Evolutionary conservation across 2,329 filamentous ascomycete genomes (phyloP), one percentile per base, ranked within the genome.

Genomic region (Macrophomina phaseolina): DNA sequence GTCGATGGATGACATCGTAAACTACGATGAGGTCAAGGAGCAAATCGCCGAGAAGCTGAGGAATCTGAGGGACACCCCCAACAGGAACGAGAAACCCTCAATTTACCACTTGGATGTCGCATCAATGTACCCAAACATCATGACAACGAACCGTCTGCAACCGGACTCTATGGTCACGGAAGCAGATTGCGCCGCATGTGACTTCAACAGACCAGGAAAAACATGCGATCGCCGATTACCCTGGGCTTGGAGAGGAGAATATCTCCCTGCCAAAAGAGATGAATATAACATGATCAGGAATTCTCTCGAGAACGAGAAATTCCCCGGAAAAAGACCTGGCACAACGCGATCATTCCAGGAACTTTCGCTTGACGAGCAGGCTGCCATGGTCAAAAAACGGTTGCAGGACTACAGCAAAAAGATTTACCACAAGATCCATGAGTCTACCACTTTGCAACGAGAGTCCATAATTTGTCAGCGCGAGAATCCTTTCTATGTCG

Each of bases 101-200:
- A 99, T 99, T 70, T 99, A 99, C 80, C 95, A 99, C 84, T 84
- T 99, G 81, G 95, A 99, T 76, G 96, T 99, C 67, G 95, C 95
- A 18, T 97, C 95, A 68, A 99, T 99, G 95, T 99, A 99, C 77
- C 95, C 95, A 9, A 99, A 99, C 79, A 99, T 99, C 78, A 99
- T 99, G 96, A 99, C 96, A 1, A 99, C 95, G 1, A 99, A 99
- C 78, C 91, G 95, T 77, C 81, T 99, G 55, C 95, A 99, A 73
- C 95, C 95, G 0, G 95, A 99, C 78, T 98, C 95, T n/a, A 97
- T 99, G 93, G 96, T 99, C 64, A 85, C 94, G 56, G 96, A 99
- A 77, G 92, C 94, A 0, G 93, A 97, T 73, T 99, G 96, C 74
- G 95, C 95, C 2, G 94, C 95, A 11, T 99, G 96, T 79, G 96